Evolutionary conservation across 2,329 filamentous ascomycete species (phyloP).

Genomic region (Penicillium digitatum): DNA sequence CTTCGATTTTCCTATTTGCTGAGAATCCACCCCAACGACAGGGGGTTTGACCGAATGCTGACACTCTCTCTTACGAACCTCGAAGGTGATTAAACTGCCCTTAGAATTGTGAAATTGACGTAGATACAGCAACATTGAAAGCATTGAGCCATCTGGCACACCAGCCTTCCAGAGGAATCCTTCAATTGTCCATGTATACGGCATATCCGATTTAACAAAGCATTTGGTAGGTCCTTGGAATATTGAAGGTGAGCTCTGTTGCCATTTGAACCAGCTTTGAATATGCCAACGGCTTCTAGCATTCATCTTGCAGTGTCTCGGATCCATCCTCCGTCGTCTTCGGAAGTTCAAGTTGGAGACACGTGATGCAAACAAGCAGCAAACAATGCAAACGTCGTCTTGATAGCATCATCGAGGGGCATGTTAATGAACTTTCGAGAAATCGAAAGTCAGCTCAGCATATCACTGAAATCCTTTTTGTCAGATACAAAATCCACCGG

Average conservation of each 20-base stretch:
- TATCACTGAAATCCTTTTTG: neutral
- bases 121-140: neutral
- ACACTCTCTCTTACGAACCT: neutral
- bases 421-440: neutral
- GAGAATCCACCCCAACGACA: no score
- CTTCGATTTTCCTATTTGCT: neutral
- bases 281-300: neutral
- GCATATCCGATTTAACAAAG: no score
- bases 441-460: neutral
- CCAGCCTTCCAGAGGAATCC: neutral
- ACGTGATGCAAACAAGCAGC: neutral
- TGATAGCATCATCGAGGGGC: constrained; percentile 22
- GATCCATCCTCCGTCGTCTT: neutral
- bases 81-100: neutral
- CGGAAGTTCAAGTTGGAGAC: neutral
- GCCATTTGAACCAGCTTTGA: neutral
- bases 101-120: neutral
- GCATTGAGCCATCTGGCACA: no score
- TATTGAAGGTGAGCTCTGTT: accelerated
- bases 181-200: neutral
- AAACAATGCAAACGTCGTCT: constrained; percentile 4
- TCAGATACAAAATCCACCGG: neutral
- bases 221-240: neutral
- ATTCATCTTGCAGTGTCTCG: neutral
- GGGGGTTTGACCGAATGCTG: neutral